Evolutionary conservation across 768 basidiomycete species (phyloP).

Genomic region (Termitomyces sp.): DNA sequence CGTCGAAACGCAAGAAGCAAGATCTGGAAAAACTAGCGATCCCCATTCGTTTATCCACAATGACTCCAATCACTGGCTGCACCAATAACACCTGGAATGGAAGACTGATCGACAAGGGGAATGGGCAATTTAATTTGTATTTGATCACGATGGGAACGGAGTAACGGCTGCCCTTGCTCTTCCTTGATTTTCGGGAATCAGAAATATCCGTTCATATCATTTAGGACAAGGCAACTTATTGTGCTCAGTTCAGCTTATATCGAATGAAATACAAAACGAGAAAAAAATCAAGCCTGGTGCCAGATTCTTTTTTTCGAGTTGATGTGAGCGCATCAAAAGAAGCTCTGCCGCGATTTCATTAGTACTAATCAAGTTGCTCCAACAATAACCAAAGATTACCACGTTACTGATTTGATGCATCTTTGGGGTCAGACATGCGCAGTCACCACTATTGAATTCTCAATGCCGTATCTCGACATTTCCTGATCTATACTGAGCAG

Average conservation of each 20-base stretch:
- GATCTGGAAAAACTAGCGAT: not conserved
- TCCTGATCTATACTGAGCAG: no score
- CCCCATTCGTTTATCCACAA: not conserved
- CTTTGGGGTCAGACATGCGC: not conserved
- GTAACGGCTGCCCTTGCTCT: not conserved
- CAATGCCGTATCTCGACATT: no score
- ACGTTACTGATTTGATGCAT: not conserved
- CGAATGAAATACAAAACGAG: not conserved
- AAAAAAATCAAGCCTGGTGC: not conserved
- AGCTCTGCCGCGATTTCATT: not conserved
- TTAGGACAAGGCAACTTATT: not conserved
- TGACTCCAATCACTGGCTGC: not conserved
- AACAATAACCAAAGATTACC: not conserved
- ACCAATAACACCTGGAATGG: not conserved
- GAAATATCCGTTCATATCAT: not conserved
- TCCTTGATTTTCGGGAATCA: not conserved
- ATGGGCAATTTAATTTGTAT: not conserved
- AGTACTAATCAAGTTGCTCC: not conserved
- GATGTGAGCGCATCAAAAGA: not conserved
- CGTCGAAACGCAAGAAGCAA: not conserved
- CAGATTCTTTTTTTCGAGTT: not conserved
- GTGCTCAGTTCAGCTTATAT: not conserved
- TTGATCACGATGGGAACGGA: no score
- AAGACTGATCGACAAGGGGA: conserved; percentile 1
- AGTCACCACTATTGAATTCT: not conserved